Base-by-base conservation (phyloP, 2,329 filamentous ascomycete genomes). In the Chaetomium sp. region DNA sequence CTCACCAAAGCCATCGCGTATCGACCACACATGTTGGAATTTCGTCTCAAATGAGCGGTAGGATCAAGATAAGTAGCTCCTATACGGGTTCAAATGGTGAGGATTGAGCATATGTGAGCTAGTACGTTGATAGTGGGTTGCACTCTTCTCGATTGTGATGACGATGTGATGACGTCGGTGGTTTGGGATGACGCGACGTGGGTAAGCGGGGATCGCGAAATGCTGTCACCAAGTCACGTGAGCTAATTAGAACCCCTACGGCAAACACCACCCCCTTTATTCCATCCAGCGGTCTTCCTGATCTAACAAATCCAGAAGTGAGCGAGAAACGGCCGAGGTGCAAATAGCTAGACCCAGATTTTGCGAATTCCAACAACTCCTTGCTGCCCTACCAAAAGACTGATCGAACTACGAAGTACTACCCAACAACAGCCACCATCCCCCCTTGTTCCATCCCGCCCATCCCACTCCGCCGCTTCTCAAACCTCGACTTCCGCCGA, bases 1-100 rank as follows among this genome's bases (percentile, higher is more conserved):
- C 70, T 74, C 77, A 74, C 77, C 75, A 73, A 72, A 70, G 71
- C 73, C 68, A 72, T 71, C 71, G 66, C 78, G 73, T 75, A 78
- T 75, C 69, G 72, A 63, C 77, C 76, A 42, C 76, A 78, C 76
- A 78, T 77, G 7, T 35, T 62, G 64, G 16, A 13, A 21, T 35
- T 25, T 42, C 8, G 23, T 12, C 23, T 10, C n/a, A 4, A 5
- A 31, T n/a, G 33, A 0, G 8, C 16, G 21, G 56, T 21, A 4
- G 9, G 12, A 7, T 45, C 16, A 47, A 21, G 27, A 47, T 2
- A 9, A 10, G 42, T 21, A 2, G 10, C n/a, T 19, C n/a, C 4
- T 21, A 21, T 47, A 21, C n/a, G 19, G 8, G 42, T 21, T 21
- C 2, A 21, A 47, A 7, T 21, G 2, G 8, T 6, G 19, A 47